These are phyloP conservation scores for Saccharomycopsis sp. DNA, from an alignment of 805 yeast species.

Conservation along the genomic window DNA sequence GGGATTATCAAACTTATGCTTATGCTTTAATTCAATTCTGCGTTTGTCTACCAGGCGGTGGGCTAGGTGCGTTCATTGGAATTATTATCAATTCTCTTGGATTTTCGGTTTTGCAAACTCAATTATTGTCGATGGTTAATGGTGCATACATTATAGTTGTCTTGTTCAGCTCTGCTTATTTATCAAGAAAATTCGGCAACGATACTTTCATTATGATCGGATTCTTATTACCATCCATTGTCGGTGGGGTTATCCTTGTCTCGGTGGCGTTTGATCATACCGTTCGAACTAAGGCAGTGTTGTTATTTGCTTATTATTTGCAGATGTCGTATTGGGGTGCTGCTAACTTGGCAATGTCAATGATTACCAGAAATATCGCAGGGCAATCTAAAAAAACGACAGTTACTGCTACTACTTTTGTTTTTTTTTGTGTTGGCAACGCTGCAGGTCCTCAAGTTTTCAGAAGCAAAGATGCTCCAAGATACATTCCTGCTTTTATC, in stretches of 20 bases:
- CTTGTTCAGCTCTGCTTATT: conserved; percentile 25
- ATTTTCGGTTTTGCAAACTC: conserved; percentile 27
- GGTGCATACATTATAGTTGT: conserved; percentile 30
- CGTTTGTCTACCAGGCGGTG: conserved; percentile 27
- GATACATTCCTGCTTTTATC: conserved; percentile 44
- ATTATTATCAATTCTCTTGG: conserved; percentile 29
- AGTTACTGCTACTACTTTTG: conserved; percentile 44
- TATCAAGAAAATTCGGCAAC: conserved; percentile 24
- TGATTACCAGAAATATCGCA: conserved; percentile 41
- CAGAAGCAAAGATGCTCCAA: conserved; percentile 36
- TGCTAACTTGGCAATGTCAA: conserved; percentile 24
- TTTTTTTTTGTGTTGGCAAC: conserved; percentile 58
- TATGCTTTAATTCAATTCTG: conserved; percentile 26
- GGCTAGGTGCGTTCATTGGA: conserved; percentile 28
- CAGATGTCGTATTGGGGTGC: conserved; percentile 27
- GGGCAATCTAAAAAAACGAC: conserved; percentile 66
- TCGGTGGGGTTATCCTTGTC: conserved; percentile 28
- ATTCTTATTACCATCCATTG: conserved; percentile 28
- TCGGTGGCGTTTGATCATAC: conserved; percentile 24
- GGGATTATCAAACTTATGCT: conserved; percentile 25
- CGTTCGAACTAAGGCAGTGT: conserved; percentile 24
- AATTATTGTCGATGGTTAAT: conserved; percentile 29
- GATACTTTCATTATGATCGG: conserved; percentile 24
- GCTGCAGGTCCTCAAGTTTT: conserved; percentile 50
- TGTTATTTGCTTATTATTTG: conserved; percentile 29